These are phyloP conservation scores for Arthrobotrys conoides DNA, from an alignment of 2,329 filamentous ascomycete genomes.

Conservation along the genomic window DNA sequence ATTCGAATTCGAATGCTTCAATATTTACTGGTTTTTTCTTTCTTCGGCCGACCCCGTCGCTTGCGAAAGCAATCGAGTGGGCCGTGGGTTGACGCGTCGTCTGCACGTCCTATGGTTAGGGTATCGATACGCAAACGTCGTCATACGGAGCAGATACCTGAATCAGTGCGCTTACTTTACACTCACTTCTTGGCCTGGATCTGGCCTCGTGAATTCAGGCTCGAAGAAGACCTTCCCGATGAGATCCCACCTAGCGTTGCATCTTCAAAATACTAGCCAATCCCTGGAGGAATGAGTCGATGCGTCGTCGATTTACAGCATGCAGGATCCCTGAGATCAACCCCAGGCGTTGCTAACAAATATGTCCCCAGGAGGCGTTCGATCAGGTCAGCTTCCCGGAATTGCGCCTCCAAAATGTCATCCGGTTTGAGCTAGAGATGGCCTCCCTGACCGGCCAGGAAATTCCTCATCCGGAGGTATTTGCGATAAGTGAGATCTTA, in stretches of 20 bases:
- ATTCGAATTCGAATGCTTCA: slow-evolving; percentile 7
- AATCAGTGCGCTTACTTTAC: slow-evolving; percentile 55
- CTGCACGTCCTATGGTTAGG: not conserved
- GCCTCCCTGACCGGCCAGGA: slow-evolving; percentile 14
- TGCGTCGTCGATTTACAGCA: slow-evolving; percentile 41
- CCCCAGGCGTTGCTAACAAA: slow-evolving; percentile 44
- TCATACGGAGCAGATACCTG: slow-evolving; percentile 23
- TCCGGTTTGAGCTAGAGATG: slow-evolving; percentile 27
- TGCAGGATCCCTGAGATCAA: slow-evolving; percentile 38
- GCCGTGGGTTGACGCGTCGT: slow-evolving; percentile 46
- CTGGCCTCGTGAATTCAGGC: slow-evolving; percentile 34
- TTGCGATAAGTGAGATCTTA: slow-evolving; percentile 54
- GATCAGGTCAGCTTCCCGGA: slow-evolving; percentile 58
- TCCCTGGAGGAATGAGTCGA: slow-evolving; percentile 58
- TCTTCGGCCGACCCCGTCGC: slow-evolving; percentile 1
- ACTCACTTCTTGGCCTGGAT: slow-evolving; percentile 19
- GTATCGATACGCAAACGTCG: slow-evolving; percentile 10
- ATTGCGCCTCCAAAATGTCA: slow-evolving; percentile 59
- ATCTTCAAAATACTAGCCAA: slow-evolving; percentile 49
- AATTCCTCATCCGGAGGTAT: slow-evolving; percentile 55
- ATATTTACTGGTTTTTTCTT: not conserved
- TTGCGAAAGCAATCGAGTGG: not conserved
- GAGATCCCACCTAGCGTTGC: slow-evolving; percentile 49
- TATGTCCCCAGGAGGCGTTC: slow-evolving; percentile 38
- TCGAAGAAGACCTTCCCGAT: slow-evolving; percentile 54